These are phyloP conservation scores for Lactarius quietus DNA, from an alignment of 768 basidiomycete species.

Conservation along the genomic window DNA sequence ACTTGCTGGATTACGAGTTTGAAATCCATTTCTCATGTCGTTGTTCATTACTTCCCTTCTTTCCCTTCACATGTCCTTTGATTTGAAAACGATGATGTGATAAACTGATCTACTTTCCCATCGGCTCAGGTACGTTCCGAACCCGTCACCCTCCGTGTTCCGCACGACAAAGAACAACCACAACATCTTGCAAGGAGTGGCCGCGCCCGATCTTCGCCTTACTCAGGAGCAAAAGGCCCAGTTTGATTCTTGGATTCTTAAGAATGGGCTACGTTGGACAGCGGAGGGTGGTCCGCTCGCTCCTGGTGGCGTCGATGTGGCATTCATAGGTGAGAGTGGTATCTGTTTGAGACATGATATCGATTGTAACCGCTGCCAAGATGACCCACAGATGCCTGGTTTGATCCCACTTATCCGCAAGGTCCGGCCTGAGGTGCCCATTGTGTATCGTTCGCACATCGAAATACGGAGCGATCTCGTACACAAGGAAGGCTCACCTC, in stretches of 20 bases:
- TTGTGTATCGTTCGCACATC: constrained; percentile 93
- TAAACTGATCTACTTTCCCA: constrained; percentile 10
- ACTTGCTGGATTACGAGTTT: constrained; percentile 14
- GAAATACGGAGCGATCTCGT: constrained; percentile 83
- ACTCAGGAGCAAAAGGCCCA: constrained; percentile 73
- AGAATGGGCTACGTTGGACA: constrained; percentile 88
- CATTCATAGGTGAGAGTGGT: constrained; percentile 67
- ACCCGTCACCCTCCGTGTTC: constrained; percentile 86
- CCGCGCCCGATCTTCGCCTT: constrained; percentile 70
- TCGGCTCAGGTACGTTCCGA: constrained; percentile 71
- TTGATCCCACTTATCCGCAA: constrained; percentile 90
- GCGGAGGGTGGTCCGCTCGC: constrained; percentile 82
- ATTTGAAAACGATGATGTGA: constrained; percentile 5
- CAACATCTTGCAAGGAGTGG: constrained; percentile 93
- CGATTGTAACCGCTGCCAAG: constrained; percentile 34
- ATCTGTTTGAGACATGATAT: not conserved
- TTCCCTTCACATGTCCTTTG: constrained; percentile 5
- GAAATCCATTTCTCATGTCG: not conserved
- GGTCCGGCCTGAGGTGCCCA: constrained; percentile 78
- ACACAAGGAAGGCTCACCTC: constrained; percentile 75
- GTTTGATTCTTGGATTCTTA: constrained; percentile 85
- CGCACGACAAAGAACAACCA: constrained; percentile 94
- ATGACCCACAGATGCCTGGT: constrained; percentile 93
- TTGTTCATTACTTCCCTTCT: not conserved
- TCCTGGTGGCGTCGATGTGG: constrained; percentile 78